A percentile compares a stretch with the other conserved stretches of the same genome.
These are phyloP conservation scores for Eucalyptus coolabah DNA, from an alignment of 345 rosid species.

Conservation along the genomic window DNA sequence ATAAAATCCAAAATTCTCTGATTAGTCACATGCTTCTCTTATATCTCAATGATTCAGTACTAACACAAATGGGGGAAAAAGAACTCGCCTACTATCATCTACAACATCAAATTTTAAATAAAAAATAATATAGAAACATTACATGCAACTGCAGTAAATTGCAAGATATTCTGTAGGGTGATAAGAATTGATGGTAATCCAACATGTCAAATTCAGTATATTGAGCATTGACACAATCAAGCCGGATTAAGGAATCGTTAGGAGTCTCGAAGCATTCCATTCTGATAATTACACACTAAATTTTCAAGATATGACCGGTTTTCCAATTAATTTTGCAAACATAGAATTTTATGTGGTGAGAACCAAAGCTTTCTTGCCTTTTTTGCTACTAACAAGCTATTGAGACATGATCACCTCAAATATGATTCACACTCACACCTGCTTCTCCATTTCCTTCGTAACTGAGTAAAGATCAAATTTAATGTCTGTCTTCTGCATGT, in stretches of 20 bases:
- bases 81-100: background rate
- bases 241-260: background rate
- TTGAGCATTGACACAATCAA: background rate
- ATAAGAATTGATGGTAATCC: background rate
- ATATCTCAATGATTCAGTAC: background rate
- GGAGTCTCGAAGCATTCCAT: background rate
- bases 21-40: background rate
- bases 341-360: background rate
- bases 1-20: background rate
- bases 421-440: conserved; percentile 23
- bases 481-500: conserved; percentile 85
- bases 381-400: background rate
- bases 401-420: background rate
- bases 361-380: background rate
- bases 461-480: conserved; percentile 77
- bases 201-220: background rate
- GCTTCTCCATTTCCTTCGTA: conserved; percentile 91
- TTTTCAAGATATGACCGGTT: background rate
- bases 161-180: background rate
- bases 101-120: background rate
- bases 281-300: background rate
- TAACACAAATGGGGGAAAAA: background rate
- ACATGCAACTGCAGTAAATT: background rate
- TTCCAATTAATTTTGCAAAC: background rate
- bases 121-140: background rate